Evolutionary conservation across 225 moss, liverwort and hornwort species (phyloP).

Genomic region (Ulota crispa): DNA sequence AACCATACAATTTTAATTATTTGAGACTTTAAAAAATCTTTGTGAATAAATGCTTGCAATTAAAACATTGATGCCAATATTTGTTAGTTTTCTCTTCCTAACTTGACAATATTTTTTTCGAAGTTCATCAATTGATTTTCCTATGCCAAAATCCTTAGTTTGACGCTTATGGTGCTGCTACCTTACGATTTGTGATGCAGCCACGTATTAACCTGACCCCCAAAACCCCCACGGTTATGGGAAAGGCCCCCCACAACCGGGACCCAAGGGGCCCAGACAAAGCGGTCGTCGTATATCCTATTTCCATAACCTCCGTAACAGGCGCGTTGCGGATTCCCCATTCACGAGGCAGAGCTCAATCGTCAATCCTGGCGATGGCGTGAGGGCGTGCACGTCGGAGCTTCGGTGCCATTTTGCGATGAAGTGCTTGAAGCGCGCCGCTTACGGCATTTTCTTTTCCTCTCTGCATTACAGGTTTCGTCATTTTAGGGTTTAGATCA

Average conservation of each 20-base stretch:
- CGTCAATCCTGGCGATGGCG: background rate
- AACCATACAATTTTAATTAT: too few species aligned
- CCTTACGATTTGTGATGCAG: too few species aligned
- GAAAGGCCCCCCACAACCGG: slow-evolving; percentile 18
- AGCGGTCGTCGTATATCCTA: background rate
- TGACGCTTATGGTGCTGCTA: too few species aligned
- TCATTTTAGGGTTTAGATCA: background rate
- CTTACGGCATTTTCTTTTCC: background rate
- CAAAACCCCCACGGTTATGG: slow-evolving; percentile 10
- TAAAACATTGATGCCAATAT: too few species aligned
- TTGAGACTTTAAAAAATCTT: too few species aligned
- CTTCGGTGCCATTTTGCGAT: slow-evolving; percentile 4
- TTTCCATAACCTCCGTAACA: slow-evolving; percentile 21
- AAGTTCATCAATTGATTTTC: too few species aligned
- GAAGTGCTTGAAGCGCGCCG: slow-evolving; percentile 5
- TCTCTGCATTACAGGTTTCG: background rate
- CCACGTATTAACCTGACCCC: background rate
- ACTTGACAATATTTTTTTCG: too few species aligned
- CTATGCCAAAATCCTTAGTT: too few species aligned
- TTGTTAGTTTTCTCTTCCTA: too few species aligned
- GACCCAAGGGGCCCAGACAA: background rate
- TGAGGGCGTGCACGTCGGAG: slow-evolving; percentile 1
- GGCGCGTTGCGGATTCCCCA: background rate
- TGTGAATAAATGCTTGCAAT: too few species aligned
- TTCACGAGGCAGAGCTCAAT: background rate